Evolutionary conservation across 257 asterid species (phyloP), one percentile per base, ranked within the genome.

Genomic region (Cinchona pubescens): DNA sequence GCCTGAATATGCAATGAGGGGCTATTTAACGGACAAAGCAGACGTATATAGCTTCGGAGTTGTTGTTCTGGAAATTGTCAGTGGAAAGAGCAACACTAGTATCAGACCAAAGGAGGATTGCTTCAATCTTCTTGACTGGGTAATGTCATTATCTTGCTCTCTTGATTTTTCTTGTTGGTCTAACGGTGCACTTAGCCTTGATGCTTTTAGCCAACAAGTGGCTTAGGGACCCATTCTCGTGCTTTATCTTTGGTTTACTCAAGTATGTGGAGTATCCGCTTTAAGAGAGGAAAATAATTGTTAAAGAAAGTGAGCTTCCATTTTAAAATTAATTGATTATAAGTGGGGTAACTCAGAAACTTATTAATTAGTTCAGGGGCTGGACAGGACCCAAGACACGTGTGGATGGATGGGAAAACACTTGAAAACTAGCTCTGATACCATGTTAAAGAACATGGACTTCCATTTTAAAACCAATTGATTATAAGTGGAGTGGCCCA

Each of bases 41-140:
- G 85, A 83, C 49, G 87, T 83, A 6, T 83, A 83, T 67, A 83
- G 87, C 78, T 83, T 75, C 68, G 87, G 87, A 25, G 58, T 83
- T 68, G 87, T 83, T 60, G 78, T 81, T 68, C 56, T 83, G 76
- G 87, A 83, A 75, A 78, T 76, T 46, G 83, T 83, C 48, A 80
- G 82, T 7, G 87, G 87, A n/a, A 80, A 61, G 73, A 66, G 78
- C 55, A 83, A 75, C 77, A 75, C 59, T 1, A 80, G 67, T 38
- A 56, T 71, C 60, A 78, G 38, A 60, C 83, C 85, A 8, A 75
- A 56, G 71, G 53, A 72, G 38, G 79, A 72, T 1, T 32, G 65
- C 72, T 63, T 80, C 64, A 65, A 74, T 30, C 70, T 83, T 30
- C 79, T 78, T 73, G 83, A 78, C 73, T 78, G 85, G 87, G 87